A percentile compares a stretch with the other conserved stretches of the same genome.
Conservation (phyloP, 23 red algal genomes). For the Gracilariopsis chorda region DNA sequence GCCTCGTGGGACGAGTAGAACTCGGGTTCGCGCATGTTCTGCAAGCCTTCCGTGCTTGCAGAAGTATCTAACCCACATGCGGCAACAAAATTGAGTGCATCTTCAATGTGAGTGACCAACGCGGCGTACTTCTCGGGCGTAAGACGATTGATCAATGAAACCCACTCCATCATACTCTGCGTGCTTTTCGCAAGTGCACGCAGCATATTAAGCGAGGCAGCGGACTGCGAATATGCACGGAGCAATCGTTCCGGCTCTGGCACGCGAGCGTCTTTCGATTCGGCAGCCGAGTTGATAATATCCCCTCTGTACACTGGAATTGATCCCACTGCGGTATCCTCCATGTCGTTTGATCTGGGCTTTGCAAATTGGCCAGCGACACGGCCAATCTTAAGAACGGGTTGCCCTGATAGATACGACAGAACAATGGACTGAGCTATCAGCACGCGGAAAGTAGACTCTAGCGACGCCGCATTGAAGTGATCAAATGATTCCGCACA, state of each 20-base stretch:
- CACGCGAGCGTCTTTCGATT: constrained; percentile 37
- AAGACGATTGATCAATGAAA: constrained; percentile 38
- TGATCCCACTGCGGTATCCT: constrained; percentile 48
- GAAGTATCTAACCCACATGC: constrained; percentile 69
- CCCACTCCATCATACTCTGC: constrained; percentile 68
- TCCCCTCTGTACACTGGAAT: constrained; percentile 83
- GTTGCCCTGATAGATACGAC: constrained; percentile 69
- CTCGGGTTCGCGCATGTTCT: constrained; percentile 69
- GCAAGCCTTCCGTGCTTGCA: constrained; percentile 5
- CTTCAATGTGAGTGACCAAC: constrained; percentile 74
- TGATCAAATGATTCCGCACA: constrained; percentile 82
- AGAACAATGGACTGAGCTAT: constrained; percentile 72
- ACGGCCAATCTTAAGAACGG: constrained; percentile 77
- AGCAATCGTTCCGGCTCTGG: constrained; percentile 80
- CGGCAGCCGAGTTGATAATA: constrained; percentile 62
- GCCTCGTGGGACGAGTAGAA: constrained; percentile 97
- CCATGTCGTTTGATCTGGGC: constrained; percentile 56
- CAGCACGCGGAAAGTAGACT: constrained; percentile 73
- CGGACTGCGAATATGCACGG: constrained; percentile 68
- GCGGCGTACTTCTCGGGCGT: constrained; percentile 11
- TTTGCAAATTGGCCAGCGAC: constrained; percentile 95
- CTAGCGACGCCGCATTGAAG: constrained; percentile 51
- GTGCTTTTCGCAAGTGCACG: constrained; percentile 68
- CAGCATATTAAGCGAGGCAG: constrained; percentile 76
- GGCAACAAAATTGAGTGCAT: constrained; percentile 61